phyloP scores from a whole-genome alignment of 805 yeast species.

The Metschnikowia noctiluminum region DNA sequence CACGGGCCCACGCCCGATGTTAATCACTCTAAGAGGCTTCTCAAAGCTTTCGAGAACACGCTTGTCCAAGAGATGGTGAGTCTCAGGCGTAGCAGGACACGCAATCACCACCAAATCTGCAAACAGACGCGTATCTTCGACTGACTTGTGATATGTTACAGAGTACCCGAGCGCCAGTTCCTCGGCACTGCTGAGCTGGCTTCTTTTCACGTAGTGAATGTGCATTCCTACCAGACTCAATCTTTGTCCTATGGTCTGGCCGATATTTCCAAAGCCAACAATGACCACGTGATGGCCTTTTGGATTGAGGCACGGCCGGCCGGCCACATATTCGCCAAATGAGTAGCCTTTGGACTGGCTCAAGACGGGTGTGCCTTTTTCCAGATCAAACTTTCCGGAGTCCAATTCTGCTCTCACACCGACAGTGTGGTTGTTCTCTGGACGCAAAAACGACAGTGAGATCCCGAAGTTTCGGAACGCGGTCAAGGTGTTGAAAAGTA shows the following conservation, averaged over 20 bases:
- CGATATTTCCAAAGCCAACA: constrained; percentile 76
- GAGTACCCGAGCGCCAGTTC: constrained; percentile 40
- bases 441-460: constrained; percentile 42
- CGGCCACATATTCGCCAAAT: constrained; percentile 46
- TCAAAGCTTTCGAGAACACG: constrained; percentile 45
- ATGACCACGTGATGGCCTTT: constrained; percentile 56
- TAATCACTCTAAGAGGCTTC: constrained; percentile 59
- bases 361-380: constrained; percentile 30
- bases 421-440: constrained; percentile 40
- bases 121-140: constrained; percentile 31
- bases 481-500: constrained; percentile 53
- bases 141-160: constrained; percentile 37
- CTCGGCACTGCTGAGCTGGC: constrained; percentile 32
- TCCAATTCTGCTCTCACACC: constrained; percentile 38
- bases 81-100: constrained; percentile 61
- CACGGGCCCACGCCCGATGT: constrained; percentile 72
- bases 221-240: constrained; percentile 61
- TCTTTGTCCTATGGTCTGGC: constrained; percentile 58
- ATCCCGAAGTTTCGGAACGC: constrained; percentile 56
- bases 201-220: constrained; percentile 59
- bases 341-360: constrained; percentile 22
- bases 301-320: constrained; percentile 47
- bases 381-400: constrained; percentile 31
- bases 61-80: constrained; percentile 52
- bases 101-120: constrained; percentile 64